Base-by-base conservation (phyloP, 2,329 filamentous ascomycete species). In the Phoma sp. region DNA sequence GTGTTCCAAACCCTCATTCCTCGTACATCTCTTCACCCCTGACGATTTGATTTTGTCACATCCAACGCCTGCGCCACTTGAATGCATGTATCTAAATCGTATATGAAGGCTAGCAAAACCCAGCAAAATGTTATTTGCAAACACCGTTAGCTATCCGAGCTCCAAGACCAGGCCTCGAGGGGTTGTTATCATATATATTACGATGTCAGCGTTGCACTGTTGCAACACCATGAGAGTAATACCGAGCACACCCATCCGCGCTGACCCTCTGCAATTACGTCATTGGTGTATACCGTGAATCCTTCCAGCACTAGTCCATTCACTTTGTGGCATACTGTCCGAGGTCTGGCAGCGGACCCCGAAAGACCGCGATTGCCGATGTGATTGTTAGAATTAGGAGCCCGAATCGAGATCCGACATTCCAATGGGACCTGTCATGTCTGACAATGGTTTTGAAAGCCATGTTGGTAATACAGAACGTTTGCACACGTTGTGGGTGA, bases 161-260 rank as follows among this genome's bases (percentile, higher is more conserved):
- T 63, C 56, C 25, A 62, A 49, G 15, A 55, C 18, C 10, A 55
- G 38, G 49, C 62, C 48, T 20, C 43, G 50, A 20, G 46, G 56
- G n/a, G 59, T 57, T 10, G 56, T 62, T 28, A 53, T 61, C 62
- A 62, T 62, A 47, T 56, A 60, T 55, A 53, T 65, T 48, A 23
- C 32, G 9, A 21, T 12, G 46, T 62, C 47, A 62, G 53, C 46
- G 29, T 32, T 46, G 38, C 25, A 29, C 20, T 15, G 33, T 33
- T 20, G 17, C 15, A 36, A 15, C 28, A 33, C 23, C n/a, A 29
- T 12, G 9, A 33, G 5, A 20, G 20, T 30, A 36, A 20, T 60
- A 62, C 52, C 55, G 65, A 23, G 65, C 59, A 32, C 55, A 62
- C 30, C 42, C 57, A 26, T 61, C 54, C 6, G 58, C 47, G 17